A percentile compares a stretch with the other conserved stretches of the same genome.
Conservation (phyloP, 345 rosid species). For the Syzygium jambos region DNA sequence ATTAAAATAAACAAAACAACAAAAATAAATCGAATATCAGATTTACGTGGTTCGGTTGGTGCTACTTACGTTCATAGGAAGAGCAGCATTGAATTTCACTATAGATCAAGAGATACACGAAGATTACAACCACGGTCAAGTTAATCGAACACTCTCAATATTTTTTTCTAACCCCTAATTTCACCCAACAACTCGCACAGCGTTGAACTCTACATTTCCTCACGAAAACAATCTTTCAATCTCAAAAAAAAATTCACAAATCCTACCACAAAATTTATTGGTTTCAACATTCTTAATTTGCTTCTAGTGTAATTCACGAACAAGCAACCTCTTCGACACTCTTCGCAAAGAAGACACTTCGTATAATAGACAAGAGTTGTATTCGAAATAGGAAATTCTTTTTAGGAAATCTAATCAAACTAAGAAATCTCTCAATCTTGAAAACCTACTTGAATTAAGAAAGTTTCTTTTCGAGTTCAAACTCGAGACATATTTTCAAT, state of each 20-base stretch:
- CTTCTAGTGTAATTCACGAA: neutral
- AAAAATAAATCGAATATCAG: neutral
- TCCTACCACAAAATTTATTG: neutral
- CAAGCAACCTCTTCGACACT: neutral
- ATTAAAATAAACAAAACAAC: neutral
- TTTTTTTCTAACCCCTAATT: neutral
- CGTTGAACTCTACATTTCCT: no score
- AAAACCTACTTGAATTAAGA: neutral
- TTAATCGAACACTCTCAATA: accelerated
- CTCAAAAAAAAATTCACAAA: neutral
- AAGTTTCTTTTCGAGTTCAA: neutral
- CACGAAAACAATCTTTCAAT: neutral
- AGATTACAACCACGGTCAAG: accelerated
- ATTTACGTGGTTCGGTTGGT: neutral
- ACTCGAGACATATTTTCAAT: neutral
- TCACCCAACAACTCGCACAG: neutral
- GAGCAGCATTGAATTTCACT: accelerated
- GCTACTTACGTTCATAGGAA: neutral
- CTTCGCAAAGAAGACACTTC: neutral
- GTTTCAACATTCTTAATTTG: neutral
- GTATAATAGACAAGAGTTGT: neutral
- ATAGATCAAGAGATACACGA: accelerated
- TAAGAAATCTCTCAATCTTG: neutral
- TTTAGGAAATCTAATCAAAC: neutral
- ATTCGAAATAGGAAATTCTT: neutral